These are phyloP conservation scores for Aspergillus unguis DNA, from an alignment of 2,329 filamentous ascomycete species.

Conservation along the genomic window DNA sequence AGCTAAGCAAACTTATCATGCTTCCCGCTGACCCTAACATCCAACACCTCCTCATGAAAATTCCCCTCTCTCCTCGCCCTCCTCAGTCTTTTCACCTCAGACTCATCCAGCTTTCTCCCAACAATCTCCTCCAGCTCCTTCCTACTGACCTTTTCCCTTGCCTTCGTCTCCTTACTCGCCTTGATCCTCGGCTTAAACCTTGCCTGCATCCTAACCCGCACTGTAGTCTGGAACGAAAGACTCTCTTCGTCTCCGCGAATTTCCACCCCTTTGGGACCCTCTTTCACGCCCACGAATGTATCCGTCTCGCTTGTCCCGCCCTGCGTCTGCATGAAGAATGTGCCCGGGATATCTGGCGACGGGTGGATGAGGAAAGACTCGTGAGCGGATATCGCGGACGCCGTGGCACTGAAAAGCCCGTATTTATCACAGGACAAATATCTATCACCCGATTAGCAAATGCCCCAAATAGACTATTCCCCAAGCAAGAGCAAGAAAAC, in stretches of 20 bases:
- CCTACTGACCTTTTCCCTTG: constrained; percentile 77
- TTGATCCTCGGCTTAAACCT: constrained; percentile 83
- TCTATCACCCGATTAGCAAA: constrained; percentile 42
- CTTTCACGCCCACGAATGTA: constrained; percentile 64
- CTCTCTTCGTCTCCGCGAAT: constrained; percentile 72
- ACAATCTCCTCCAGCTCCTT: constrained; percentile 80
- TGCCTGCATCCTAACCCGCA: constrained; percentile 90
- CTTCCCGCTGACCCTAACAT: constrained; percentile 21
- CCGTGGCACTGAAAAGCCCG: constrained; percentile 70
- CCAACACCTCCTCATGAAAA: constrained; percentile 19
- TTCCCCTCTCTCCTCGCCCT: constrained; percentile 73
- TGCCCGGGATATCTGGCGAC: constrained; percentile 61
- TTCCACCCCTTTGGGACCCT: constrained; percentile 54
- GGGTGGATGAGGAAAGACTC: constrained; percentile 74
- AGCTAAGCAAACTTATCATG: constrained; percentile 21
- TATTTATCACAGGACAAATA: constrained; percentile 84
- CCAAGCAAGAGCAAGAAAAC: not conserved
- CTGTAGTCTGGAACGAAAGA: constrained; percentile 65
- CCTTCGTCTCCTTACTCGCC: constrained; percentile 77
- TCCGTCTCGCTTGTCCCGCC: constrained; percentile 52
- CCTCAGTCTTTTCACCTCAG: constrained; percentile 81
- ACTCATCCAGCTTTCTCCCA: constrained; percentile 72
- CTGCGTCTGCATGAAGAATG: constrained; percentile 69
- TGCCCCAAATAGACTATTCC: not conserved
- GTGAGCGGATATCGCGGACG: constrained; percentile 77